phyloP scores from a whole-genome alignment of 1,139 yeast genomes.

The Suzukiozyma palmioleophila region DNA sequence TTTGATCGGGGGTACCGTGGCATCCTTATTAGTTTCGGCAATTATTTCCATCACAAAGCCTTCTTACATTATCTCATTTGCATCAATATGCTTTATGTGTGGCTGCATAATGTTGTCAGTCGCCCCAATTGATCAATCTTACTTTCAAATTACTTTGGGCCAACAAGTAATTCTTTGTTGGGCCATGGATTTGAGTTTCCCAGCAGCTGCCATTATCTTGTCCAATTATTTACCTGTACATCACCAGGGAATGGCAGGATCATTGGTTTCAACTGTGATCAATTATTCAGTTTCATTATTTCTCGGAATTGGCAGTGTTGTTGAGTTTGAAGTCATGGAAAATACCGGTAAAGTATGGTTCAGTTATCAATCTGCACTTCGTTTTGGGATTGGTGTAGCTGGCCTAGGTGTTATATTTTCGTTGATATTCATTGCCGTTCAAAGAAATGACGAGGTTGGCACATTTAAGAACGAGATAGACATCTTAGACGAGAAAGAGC shows the following conservation, averaged over 20 bases:
- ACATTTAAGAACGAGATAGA: constrained; percentile 4
- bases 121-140: constrained; percentile 47
- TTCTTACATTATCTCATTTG: constrained; percentile 36
- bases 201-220: constrained; percentile 50
- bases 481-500: not conserved
- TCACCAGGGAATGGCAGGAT: constrained; percentile 61
- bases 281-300: constrained; percentile 52
- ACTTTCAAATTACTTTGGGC: constrained; percentile 42
- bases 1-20: constrained; percentile 42
- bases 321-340: constrained; percentile 34
- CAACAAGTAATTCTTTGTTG: constrained; percentile 47
- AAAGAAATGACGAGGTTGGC: constrained; percentile 13
- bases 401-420: constrained; percentile 31
- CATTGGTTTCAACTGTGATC: constrained; percentile 49
- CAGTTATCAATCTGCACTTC: constrained; percentile 43
- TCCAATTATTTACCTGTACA: constrained; percentile 47
- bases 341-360: constrained; percentile 19
- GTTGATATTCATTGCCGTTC: constrained; percentile 25
- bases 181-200: constrained; percentile 60
- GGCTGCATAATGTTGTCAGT: constrained; percentile 46
- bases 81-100: constrained; percentile 42
- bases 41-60: constrained; percentile 41
- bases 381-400: constrained; percentile 37
- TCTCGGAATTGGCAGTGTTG: constrained; percentile 48
- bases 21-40: constrained; percentile 40